Base-by-base conservation (phyloP, 2,329 filamentous ascomycete species). In the Eutypella sp. region DNA sequence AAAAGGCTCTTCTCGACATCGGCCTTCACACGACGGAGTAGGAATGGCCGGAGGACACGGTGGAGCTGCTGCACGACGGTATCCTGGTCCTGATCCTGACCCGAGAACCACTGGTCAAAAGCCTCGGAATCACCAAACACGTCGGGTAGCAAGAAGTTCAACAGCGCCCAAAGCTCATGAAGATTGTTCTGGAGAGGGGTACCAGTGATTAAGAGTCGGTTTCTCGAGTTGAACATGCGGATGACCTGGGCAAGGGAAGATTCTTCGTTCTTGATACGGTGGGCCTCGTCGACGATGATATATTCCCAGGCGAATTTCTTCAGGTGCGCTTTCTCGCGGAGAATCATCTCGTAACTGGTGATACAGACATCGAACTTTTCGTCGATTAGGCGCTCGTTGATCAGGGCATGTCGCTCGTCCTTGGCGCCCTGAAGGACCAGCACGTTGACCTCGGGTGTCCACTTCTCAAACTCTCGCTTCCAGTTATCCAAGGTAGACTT, bases 221-320 rank as follows among this genome's bases (percentile, higher is more conserved):
- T 97, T 62, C 93, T 82, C 5, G 93, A 99, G 68, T 91, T 89
- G 75, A 99, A 99, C 44, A 96, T 74, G 56, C 93, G 89, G 54
- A 99, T 96, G 55, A 97, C 95, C 62, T 97, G 92, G 3, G 93
- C 91, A 3, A 99, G 76, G 0, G 93, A 96, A 0, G 93, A 99
- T 66, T 97, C 90, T 64, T 99, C 93, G 68, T 99, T 99, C 75
- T 99, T 99, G 79, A 99, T 99, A 49, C 93, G 89, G 67, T 99
- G 93, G 2, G 93, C 82, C 70, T 99, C 93, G 60, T 99, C 93
- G 53, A 99, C 96, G 57, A 99, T 96, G 67, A 99, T 99, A 68
- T 99, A 99, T 66, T 99, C 92, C 93, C 93, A 99, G 0, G 93
- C 91, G 65, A 99, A 95, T 67, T 97, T 97, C 72, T 93, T 96